These are phyloP conservation scores for Penicillium sp. DNA, from an alignment of 2,329 filamentous ascomycete genomes.

Conservation along the genomic window DNA sequence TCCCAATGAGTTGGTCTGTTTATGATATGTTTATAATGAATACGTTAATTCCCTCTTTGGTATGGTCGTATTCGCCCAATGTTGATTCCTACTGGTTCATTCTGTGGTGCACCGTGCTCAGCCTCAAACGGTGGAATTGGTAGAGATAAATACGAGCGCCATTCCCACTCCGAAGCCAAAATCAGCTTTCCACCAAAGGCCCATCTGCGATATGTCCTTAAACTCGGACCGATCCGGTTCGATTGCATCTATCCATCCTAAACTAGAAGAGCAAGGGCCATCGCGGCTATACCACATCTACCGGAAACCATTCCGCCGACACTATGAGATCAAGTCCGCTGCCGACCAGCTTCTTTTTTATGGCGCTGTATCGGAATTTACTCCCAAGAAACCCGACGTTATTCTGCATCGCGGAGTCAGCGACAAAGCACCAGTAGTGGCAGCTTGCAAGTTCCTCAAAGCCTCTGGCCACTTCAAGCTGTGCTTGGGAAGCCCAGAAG, in stretches of 20 bases:
- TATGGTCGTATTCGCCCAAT: background rate
- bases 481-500: slow-evolving; percentile 23
- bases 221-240: slow-evolving; percentile 8
- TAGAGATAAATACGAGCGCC: too few species aligned
- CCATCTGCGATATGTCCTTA: slow-evolving; percentile 7
- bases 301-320: slow-evolving; percentile 8
- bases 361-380: slow-evolving; percentile 11
- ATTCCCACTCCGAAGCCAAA: too few species aligned
- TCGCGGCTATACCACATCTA: slow-evolving; percentile 11
- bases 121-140: too few species aligned
- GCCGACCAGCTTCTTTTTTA: slow-evolving; percentile 10
- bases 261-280: slow-evolving; percentile 3
- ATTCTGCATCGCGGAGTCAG: slow-evolving; percentile 11
- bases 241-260: slow-evolving; percentile 5
- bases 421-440: slow-evolving; percentile 15
- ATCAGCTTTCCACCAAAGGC: too few species aligned
- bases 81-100: too few species aligned
- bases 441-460: slow-evolving; percentile 21
- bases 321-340: slow-evolving; percentile 14
- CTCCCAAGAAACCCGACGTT: slow-evolving; percentile 13
- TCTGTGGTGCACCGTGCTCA: too few species aligned
- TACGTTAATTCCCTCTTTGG: too few species aligned
- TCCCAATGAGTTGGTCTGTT: too few species aligned
- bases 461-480: slow-evolving; percentile 24
- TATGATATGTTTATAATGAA: too few species aligned